Percentiles rank a stretch among this genome's conserved stretches.
Conservation (phyloP, 2,329 filamentous ascomycete species). For the Colletotrichum orchidophilum region DNA sequence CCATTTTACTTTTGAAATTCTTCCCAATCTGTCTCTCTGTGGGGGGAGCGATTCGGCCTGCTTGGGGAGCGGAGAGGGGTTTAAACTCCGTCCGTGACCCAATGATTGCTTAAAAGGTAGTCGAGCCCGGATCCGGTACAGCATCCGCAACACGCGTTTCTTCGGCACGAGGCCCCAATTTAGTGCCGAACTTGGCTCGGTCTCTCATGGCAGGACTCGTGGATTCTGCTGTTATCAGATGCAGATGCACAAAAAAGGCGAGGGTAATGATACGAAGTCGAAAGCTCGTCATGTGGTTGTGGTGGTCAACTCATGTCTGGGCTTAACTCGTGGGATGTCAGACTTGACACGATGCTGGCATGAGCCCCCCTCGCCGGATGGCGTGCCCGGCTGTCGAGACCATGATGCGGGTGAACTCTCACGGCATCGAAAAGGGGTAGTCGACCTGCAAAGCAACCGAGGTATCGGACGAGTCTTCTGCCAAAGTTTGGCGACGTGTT, state of each 20-base stretch:
- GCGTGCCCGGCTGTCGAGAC: neutral
- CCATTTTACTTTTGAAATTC: neutral
- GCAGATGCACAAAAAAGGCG: neutral
- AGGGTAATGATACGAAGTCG: constrained; percentile 16
- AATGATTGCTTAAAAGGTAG: no score
- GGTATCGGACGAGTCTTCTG: neutral
- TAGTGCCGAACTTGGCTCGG: neutral
- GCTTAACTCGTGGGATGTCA: neutral
- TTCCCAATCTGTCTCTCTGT: neutral
- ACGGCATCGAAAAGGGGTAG: neutral
- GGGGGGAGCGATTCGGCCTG: neutral
- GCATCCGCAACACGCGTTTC: constrained; percentile 9
- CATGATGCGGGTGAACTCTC: neutral
- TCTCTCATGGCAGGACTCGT: neutral
- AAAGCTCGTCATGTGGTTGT: constrained; percentile 6
- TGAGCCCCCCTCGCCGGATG: neutral
- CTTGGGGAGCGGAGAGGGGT: no score
- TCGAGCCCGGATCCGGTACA: constrained; percentile 12
- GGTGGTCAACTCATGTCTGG: neutral
- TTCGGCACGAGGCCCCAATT: neutral
- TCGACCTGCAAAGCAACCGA: neutral
- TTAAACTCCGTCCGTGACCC: neutral
- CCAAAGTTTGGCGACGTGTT: no score
- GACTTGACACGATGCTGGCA: no score
- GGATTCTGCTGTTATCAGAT: neutral